phyloP scores from a whole-genome alignment of 176 grass and related monocot genomes.

The Zoysia japonica region DNA sequence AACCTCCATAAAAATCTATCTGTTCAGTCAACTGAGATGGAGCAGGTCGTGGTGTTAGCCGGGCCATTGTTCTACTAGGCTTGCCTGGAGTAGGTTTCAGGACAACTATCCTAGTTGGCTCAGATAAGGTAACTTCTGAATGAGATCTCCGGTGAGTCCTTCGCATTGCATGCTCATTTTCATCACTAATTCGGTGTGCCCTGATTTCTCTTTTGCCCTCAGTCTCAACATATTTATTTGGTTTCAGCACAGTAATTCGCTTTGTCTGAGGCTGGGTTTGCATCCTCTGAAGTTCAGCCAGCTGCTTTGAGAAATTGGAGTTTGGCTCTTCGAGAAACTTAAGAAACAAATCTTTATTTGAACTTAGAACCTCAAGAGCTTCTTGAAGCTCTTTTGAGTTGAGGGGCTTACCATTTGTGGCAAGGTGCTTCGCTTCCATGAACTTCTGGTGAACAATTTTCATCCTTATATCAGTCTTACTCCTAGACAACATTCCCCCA shows the following conservation, averaged over 20 bases:
- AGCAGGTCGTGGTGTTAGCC: conserved; percentile 26
- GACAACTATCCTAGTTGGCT: conserved; percentile 84
- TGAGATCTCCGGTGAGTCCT: conserved; percentile 53
- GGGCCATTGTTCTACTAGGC: conserved; percentile 50
- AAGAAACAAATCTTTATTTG: conserved; percentile 89
- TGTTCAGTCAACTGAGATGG: conserved; percentile 32
- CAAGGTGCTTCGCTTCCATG: conserved; percentile 81
- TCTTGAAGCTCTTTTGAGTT: conserved; percentile 85
- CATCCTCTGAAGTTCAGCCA: conserved; percentile 25
- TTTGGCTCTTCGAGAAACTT: conserved; percentile 94
- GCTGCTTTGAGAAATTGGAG: conserved; percentile 54
- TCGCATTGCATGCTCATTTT: conserved; percentile 34
- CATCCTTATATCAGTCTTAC: conserved; percentile 53
- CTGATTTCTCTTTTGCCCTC: conserved; percentile 45
- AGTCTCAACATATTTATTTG: conserved; percentile 64
- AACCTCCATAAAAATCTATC: conserved; percentile 26
- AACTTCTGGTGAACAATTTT: conserved; percentile 83
- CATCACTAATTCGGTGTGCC: conserved; percentile 33
- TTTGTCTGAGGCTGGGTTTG: conserved; percentile 59
- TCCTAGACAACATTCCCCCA: conserved; percentile 35
- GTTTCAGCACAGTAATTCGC: conserved; percentile 87
- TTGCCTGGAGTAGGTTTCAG: conserved; percentile 74
- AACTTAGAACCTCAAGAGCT: conserved; percentile 83
- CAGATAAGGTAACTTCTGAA: conserved; percentile 60
- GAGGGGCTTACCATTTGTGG: conserved; percentile 61